Conservation (phyloP, 495 filamentous ascomycete genomes). For the Trichoderma orchidacearum region DNA sequence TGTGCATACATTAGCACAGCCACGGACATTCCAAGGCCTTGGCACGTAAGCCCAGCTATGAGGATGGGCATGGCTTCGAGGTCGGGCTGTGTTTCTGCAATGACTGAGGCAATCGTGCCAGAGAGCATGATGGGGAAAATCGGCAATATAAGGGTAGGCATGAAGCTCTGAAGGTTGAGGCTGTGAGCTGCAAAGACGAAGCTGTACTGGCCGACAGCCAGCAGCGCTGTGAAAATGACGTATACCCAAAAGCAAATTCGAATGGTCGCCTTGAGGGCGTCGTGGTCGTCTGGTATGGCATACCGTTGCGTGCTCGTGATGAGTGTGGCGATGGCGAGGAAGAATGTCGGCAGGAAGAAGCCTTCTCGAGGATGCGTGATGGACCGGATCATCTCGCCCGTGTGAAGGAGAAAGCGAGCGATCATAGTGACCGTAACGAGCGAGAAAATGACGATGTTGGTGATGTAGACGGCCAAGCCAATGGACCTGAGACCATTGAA, state of each 20-base stretch:
- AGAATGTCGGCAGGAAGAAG: slow-evolving; percentile 56
- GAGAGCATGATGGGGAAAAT: slow-evolving; percentile 41
- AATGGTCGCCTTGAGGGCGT: slow-evolving; percentile 26
- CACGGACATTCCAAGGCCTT: slow-evolving; percentile 37
- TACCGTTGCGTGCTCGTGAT: slow-evolving; percentile 45
- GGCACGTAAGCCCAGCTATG: slow-evolving; percentile 33
- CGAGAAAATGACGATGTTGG: slow-evolving; percentile 48
- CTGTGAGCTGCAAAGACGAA: slow-evolving; percentile 33
- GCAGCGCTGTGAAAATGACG: slow-evolving; percentile 21
- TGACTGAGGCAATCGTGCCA: slow-evolving; percentile 31
- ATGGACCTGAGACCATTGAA: slow-evolving; percentile 45
- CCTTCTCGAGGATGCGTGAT: slow-evolving; percentile 48
- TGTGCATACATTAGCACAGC: slow-evolving; percentile 38
- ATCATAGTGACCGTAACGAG: slow-evolving; percentile 36
- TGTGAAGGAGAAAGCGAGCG: slow-evolving; percentile 42
- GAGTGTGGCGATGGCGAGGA: slow-evolving; percentile 48
- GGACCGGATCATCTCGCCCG: slow-evolving; percentile 36
- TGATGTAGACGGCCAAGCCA: slow-evolving; percentile 45
- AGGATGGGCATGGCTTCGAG: slow-evolving; percentile 28
- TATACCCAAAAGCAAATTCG: slow-evolving; percentile 41
- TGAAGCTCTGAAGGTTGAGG: slow-evolving; percentile 24
- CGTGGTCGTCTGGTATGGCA: slow-evolving; percentile 31
- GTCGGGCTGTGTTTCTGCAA: slow-evolving; percentile 28
- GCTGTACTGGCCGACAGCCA: slow-evolving; percentile 36
- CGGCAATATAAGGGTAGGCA: slow-evolving; percentile 43